Evolutionary conservation across 2,329 filamentous ascomycete species (phyloP).

Genomic region (Cytospora piceicola): DNA sequence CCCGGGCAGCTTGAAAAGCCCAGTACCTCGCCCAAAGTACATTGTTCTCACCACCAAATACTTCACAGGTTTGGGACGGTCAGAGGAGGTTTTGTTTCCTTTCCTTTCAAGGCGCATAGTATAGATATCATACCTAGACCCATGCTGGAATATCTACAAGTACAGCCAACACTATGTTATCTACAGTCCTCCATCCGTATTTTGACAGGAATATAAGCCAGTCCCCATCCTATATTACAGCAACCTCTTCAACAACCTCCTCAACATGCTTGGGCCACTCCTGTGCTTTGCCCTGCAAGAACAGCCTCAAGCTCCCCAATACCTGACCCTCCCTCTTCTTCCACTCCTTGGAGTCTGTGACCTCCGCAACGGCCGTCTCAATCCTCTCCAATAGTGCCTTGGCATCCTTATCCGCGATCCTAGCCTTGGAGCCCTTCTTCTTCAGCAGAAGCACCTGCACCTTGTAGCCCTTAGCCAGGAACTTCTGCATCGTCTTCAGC

Average conservation of each 20-base stretch:
- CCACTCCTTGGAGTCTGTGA: conserved; percentile 46
- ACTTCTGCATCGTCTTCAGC: conserved; percentile 67
- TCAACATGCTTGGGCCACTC: conserved; percentile 25
- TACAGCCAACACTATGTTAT: not conserved
- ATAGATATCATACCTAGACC: not conserved
- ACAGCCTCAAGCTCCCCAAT: conserved; percentile 43
- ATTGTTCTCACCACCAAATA: not conserved
- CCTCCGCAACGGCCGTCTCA: conserved; percentile 38
- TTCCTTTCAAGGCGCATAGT: not conserved
- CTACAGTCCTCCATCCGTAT: not conserved
- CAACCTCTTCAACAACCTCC: not conserved
- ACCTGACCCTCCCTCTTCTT: conserved; percentile 49
- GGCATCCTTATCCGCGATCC: conserved; percentile 65
- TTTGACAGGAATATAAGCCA: not conserved
- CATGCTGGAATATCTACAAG: not conserved
- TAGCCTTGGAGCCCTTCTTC: conserved; percentile 65
- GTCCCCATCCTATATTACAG: conserved; percentile 7
- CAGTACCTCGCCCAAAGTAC: not conserved
- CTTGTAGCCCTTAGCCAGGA: conserved; percentile 73
- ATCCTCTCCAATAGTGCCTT: conserved; percentile 59
- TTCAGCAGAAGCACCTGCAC: conserved; percentile 74
- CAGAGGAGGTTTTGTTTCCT: no score
- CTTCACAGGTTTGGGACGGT: not conserved
- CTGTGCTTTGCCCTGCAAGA: conserved; percentile 43
- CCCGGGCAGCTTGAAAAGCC: not conserved